Conservation (phyloP, 192 early-diverging fungal species). For the Podila minutissima region DNA sequence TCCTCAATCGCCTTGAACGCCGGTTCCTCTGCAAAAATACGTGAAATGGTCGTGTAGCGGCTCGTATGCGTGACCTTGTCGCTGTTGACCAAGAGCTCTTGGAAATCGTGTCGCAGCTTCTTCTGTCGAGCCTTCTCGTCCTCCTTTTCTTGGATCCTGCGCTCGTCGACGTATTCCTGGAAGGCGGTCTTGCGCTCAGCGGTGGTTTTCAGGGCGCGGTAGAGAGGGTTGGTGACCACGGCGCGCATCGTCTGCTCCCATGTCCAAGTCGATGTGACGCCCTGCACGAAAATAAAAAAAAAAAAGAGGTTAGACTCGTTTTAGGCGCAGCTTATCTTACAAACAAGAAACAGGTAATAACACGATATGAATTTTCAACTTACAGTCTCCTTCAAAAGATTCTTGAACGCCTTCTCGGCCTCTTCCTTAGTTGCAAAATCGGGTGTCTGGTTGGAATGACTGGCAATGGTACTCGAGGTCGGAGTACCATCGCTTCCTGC, state of each 20-base stretch:
- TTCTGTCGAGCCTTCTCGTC: slow-evolving; percentile 31
- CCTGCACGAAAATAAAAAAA: slow-evolving; percentile 51
- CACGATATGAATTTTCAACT: neutral
- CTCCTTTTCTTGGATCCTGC: slow-evolving; percentile 66
- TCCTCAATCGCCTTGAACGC: slow-evolving; percentile 69
- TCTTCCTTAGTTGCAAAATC: slow-evolving; percentile 84
- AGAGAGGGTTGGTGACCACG: slow-evolving; percentile 85
- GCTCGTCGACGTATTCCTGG: slow-evolving; percentile 72
- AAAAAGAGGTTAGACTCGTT: neutral
- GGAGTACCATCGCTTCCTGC: slow-evolving; percentile 13
- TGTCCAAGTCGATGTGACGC: slow-evolving; percentile 83
- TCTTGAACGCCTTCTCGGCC: slow-evolving; percentile 81
- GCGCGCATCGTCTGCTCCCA: slow-evolving; percentile 94
- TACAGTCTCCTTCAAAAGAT: slow-evolving; percentile 78
- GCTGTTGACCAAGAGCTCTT: slow-evolving; percentile 11
- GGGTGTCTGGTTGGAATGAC: slow-evolving; percentile 17
- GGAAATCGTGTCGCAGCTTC: slow-evolving; percentile 29
- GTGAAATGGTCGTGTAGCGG: slow-evolving; percentile 43
- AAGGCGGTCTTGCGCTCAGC: slow-evolving; percentile 87
- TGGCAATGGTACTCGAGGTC: neutral
- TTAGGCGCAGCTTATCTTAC: neutral
- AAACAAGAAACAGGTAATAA: neutral
- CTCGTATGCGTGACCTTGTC: slow-evolving; percentile 43
- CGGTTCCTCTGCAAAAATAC: slow-evolving; percentile 69
- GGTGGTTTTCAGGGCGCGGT: slow-evolving; percentile 82